These are phyloP conservation scores for Urostyla sp. DNA, from an alignment of 73 alveolate species.

Conservation along the genomic window DNA sequence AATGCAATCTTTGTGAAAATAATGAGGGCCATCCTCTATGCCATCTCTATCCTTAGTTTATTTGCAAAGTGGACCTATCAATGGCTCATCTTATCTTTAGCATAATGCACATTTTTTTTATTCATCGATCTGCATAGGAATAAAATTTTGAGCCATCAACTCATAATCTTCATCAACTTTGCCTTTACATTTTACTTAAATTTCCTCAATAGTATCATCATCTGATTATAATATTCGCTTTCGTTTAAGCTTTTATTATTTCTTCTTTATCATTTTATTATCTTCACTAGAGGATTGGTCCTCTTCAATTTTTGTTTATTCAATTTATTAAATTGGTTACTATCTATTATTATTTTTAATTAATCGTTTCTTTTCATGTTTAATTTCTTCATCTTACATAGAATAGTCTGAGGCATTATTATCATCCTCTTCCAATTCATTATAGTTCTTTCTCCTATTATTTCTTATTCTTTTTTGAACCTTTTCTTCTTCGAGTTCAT, in stretches of 20 bases:
- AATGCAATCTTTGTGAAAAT: conserved; percentile 42
- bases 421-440: conserved; percentile 31
- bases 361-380: conserved; percentile 9
- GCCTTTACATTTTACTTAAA: background rate
- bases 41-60: background rate
- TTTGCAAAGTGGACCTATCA: conserved; percentile 41
- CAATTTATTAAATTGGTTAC: background rate
- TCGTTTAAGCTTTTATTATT: background rate
- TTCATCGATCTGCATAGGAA: background rate
- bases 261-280: conserved; percentile 9
- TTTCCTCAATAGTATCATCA: background rate
- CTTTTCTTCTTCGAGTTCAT: too few species aligned
- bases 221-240: background rate
- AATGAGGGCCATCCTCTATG: background rate
- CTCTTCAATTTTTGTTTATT: background rate
- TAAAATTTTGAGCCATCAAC: background rate
- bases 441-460: too few species aligned
- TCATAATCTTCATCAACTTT: conserved; percentile 56
- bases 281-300: background rate
- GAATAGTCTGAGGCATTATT: background rate
- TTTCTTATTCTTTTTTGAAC: too few species aligned
- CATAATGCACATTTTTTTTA: conserved; percentile 42
- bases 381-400: conserved; percentile 1
- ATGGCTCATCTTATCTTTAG: conserved; percentile 23
- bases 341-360: background rate